Conservation (phyloP, 2,329 filamentous ascomycete genomes). For the Nemania abortiva region DNA sequence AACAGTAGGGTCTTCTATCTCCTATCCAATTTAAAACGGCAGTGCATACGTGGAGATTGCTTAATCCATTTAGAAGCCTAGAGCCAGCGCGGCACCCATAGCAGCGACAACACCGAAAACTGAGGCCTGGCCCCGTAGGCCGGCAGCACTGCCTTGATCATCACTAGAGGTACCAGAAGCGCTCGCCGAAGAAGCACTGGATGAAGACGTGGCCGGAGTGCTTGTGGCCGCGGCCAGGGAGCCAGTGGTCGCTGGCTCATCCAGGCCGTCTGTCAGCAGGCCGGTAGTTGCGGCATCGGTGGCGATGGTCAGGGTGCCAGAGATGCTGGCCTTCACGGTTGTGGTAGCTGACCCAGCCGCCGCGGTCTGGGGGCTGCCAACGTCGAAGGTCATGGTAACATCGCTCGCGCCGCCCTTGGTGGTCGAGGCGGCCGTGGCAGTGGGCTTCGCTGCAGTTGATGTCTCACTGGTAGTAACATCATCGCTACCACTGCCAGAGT, state of each 20-base stretch:
- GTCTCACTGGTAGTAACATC: constrained; percentile 15
- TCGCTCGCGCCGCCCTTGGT: constrained; percentile 13
- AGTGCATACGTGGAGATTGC: neutral
- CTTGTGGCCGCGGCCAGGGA: constrained; percentile 17
- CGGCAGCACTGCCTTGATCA: constrained; percentile 33
- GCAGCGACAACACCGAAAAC: constrained; percentile 46
- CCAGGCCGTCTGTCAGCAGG: constrained; percentile 23
- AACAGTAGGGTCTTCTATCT: neutral
- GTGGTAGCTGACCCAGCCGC: constrained; percentile 13
- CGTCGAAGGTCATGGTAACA: constrained; percentile 28
- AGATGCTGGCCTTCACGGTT: constrained; percentile 21
- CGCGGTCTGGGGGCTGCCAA: constrained; percentile 27
- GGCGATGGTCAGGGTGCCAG: constrained; percentile 23
- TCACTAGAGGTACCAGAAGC: neutral
- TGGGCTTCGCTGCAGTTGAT: constrained; percentile 24
- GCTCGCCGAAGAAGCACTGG: constrained; percentile 1
- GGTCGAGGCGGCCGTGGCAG: constrained; percentile 14
- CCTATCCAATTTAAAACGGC: neutral
- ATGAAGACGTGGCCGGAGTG: constrained; percentile 16
- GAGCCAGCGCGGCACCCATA: constrained; percentile 44
- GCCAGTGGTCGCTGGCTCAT: constrained; percentile 14
- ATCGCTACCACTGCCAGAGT: neutral
- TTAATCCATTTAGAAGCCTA: constrained; percentile 41
- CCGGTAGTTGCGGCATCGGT: constrained; percentile 18
- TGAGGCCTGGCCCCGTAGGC: constrained; percentile 38